Conservation (phyloP, 176 grass and related monocot genomes). For the Puccinellia tenuiflora region DNA sequence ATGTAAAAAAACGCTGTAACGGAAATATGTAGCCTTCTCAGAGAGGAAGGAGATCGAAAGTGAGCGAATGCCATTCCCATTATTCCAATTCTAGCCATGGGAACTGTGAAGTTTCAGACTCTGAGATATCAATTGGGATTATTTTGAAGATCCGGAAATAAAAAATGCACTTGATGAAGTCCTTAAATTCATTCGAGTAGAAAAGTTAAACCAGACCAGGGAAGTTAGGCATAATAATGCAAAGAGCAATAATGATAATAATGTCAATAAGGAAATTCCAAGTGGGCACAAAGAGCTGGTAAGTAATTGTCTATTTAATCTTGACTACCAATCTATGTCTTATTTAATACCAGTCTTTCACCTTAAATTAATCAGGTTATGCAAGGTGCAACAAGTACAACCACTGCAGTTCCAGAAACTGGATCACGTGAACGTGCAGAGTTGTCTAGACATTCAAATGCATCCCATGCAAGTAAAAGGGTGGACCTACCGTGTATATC, state of each 20-base stretch:
- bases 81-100: slow-evolving; percentile 29
- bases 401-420: slow-evolving; percentile 22
- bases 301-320: slow-evolving; percentile 31
- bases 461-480: slow-evolving; percentile 25
- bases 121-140: slow-evolving; percentile 56
- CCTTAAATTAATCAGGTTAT: slow-evolving; percentile 32
- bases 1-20: slow-evolving; percentile 56
- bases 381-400: slow-evolving; percentile 15
- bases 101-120: slow-evolving; percentile 29
- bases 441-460: slow-evolving; percentile 26
- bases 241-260: slow-evolving; percentile 28
- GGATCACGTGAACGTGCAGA: slow-evolving; percentile 21
- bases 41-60: slow-evolving; percentile 35
- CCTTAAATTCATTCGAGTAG: slow-evolving; percentile 63
- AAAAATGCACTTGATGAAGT: slow-evolving; percentile 78
- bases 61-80: slow-evolving; percentile 34
- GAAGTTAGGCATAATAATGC: slow-evolving; percentile 31
- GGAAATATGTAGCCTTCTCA: slow-evolving; percentile 69
- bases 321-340: neutral
- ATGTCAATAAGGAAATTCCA: slow-evolving; percentile 13
- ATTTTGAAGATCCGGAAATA: slow-evolving; percentile 79
- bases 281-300: slow-evolving; percentile 30
- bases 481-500: slow-evolving; percentile 11
- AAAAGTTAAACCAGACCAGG: slow-evolving; percentile 60
- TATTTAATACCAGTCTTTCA: neutral